phyloP scores from a whole-genome alignment of 805 yeast genomes.

The Saturnispora diversa region DNA sequence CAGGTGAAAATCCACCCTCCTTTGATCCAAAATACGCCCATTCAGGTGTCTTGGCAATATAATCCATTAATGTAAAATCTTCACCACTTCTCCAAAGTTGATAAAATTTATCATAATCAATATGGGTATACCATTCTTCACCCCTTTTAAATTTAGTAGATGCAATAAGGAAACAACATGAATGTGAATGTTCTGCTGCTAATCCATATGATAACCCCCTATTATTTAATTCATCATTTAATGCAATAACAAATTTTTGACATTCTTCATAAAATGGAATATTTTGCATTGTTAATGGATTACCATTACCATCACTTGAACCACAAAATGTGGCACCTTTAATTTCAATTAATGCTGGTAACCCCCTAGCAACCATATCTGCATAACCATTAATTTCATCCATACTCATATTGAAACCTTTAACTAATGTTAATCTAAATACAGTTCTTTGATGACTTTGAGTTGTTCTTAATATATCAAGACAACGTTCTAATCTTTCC shows the following conservation, averaged over 20 bases:
- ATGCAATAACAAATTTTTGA: conserved; percentile 56
- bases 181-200: conserved; percentile 94
- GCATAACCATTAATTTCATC: conserved; percentile 81
- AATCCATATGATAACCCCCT: conserved; percentile 70
- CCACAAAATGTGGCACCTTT: conserved; percentile 97
- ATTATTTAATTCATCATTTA: conserved; percentile 51
- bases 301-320: conserved; percentile 72
- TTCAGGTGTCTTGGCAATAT: conserved; percentile 69
- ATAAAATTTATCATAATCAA: conserved; percentile 72
- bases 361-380: conserved; percentile 72
- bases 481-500: conserved; percentile 77
- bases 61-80: conserved; percentile 71
- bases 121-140: conserved; percentile 82
- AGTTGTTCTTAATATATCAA: conserved; percentile 64
- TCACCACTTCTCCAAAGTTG: conserved; percentile 54
- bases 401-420: conserved; percentile 75
- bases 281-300: conserved; percentile 89
- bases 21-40: conserved; percentile 90
- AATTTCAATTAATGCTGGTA: conserved; percentile 83
- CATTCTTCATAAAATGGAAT: conserved; percentile 94
- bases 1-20: conserved; percentile 86
- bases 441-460: conserved; percentile 86
- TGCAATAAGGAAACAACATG: conserved; percentile 85
- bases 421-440: conserved; percentile 80
- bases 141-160: conserved; percentile 60